These are phyloP conservation scores for Lepidium campestre DNA, from an alignment of 441 rosid species.

Conservation along the genomic window DNA sequence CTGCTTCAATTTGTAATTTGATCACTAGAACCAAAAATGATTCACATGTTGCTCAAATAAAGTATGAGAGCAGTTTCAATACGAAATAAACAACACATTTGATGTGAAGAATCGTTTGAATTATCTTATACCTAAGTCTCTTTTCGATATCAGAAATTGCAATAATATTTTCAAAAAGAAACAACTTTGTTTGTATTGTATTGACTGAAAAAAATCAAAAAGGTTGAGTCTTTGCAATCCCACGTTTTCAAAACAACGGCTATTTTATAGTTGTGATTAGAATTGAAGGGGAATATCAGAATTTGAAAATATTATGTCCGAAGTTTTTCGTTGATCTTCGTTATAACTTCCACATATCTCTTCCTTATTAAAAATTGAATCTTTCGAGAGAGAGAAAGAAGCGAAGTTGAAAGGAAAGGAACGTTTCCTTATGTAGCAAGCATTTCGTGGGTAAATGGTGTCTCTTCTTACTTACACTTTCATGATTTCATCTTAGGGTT, in stretches of 20 bases:
- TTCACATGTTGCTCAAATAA: slow-evolving; percentile 5
- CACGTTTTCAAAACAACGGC: slow-evolving; percentile 2
- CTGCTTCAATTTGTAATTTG: slow-evolving; percentile 36
- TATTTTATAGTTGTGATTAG: not conserved
- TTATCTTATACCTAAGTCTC: not conserved
- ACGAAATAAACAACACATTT: not conserved
- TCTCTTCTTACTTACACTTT: not conserved
- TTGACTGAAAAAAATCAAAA: too few species aligned
- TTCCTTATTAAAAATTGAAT: slow-evolving; percentile 1
- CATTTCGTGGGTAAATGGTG: not conserved
- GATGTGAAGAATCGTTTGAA: not conserved
- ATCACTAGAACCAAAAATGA: slow-evolving; percentile 39
- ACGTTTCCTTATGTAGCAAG: slow-evolving; percentile 11
- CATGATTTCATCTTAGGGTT: not conserved
- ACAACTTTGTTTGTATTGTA: too few species aligned
- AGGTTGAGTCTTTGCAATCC: too few species aligned
- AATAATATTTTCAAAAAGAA: not conserved
- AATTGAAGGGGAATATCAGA: too few species aligned
- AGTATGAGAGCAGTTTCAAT: not conserved
- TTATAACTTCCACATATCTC: slow-evolving; percentile 4
- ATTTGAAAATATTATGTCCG: too few species aligned
- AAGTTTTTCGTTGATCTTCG: not conserved
- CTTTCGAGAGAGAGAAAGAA: not conserved
- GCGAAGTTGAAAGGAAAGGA: not conserved
- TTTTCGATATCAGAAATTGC: not conserved